Evolutionary conservation across 352 stramenopile species (phyloP), one percentile per base, ranked within the genome.

Genomic region (Globisporangium rhizosaccharum): DNA sequence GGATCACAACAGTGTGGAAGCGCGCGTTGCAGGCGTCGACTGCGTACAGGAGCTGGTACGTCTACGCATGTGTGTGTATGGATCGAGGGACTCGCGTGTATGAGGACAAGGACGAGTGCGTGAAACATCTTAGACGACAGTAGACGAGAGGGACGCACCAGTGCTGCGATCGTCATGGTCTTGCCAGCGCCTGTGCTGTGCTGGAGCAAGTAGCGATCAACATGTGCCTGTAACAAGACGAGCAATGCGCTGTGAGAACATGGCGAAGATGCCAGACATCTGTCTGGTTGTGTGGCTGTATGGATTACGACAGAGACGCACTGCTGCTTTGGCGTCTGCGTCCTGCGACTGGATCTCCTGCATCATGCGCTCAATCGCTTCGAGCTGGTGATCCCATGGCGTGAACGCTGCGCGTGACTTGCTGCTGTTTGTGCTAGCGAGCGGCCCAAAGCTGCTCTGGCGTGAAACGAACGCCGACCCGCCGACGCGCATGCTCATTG

Each of bases 171-270:
- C 11, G 84, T 93, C 52, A 89, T 50, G 30, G 82, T 91, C 65
- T 94, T 94, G 63, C 85, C 85, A 30, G 82, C 81, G 18, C 85
- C 85, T 14, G 85, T 94, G 55, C 85, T 92, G 65, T 94, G 85
- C 58, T 94, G 85, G 12, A 94, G 59, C 41, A 93, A 65, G 44
- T 84, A 93, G 8, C 59, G 70, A 67, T 76, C 67, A 54, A 57
- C 47, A 18, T 44, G 57, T 46, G 60, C 25, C 41, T 56, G 45
- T 23, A 20, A 1, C 46, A 3, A n/a, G 39, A 53, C 36, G 9
- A 56, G 23, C 10, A 46, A 30, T 23, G 11, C n/a, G 12, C 11
- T 39, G 3, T 23, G 36, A n/a, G 18, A 36, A 23, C 25, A 33
- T 30, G 8, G 36, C 1, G 1, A 41, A 23, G 46, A 52, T 25